Percentiles rank a stretch among this genome's conserved stretches.
These are phyloP conservation scores for Brassica carinata DNA, from an alignment of 345 rosid species.

Conservation along the genomic window DNA sequence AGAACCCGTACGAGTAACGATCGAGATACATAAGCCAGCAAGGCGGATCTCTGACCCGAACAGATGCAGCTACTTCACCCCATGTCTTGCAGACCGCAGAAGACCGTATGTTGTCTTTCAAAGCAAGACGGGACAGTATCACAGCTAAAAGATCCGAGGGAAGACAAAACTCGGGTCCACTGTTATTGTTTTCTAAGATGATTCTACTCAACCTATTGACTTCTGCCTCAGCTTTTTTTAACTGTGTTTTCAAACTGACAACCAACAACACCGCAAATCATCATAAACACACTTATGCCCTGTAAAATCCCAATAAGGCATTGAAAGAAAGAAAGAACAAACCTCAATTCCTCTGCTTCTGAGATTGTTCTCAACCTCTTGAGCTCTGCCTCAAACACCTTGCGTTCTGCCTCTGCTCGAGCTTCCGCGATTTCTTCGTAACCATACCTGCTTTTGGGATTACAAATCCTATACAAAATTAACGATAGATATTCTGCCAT, in stretches of 20 bases:
- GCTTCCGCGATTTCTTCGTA: not conserved
- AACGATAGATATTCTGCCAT: not conserved
- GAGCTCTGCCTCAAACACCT: not conserved
- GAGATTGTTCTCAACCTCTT: not conserved
- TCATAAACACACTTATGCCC: not conserved
- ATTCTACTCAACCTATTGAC: not conserved
- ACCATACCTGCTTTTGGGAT: not conserved
- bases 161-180: not conserved
- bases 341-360: not conserved
- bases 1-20: not conserved
- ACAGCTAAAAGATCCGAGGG: not conserved
- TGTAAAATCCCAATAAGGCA: not conserved
- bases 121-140: not conserved
- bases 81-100: not conserved
- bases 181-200: not conserved
- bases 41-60: not conserved
- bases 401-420: not conserved
- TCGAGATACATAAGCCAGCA: not conserved
- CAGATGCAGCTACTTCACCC: not conserved
- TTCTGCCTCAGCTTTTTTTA: not conserved
- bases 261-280: no score
- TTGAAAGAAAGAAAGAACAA: not conserved
- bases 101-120: not conserved
- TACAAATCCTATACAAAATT: not conserved
- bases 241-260: not conserved